Evolutionary conservation across 179 eudicot species (phyloP).

Genomic region (Beta corolliflora): DNA sequence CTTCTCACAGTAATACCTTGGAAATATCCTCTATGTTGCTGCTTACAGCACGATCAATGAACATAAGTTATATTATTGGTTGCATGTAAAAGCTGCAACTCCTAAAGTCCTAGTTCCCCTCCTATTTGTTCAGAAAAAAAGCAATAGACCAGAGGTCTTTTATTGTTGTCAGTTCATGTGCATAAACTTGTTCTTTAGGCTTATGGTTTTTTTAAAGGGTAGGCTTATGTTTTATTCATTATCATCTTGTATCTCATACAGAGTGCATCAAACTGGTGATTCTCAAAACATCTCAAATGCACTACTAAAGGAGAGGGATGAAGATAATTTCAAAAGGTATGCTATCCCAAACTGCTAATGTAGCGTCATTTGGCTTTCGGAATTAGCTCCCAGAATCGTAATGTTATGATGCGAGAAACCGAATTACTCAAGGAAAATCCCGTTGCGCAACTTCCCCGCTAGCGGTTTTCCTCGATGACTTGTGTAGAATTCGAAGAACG

Average conservation of each 20-base stretch:
- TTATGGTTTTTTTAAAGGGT: too few species aligned
- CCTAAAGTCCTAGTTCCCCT: background rate
- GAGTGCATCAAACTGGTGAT: conserved; percentile 37
- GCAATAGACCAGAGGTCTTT: background rate
- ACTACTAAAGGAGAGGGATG: conserved; percentile 60
- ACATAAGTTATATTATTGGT: background rate
- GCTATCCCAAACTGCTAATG: conserved; percentile 7
- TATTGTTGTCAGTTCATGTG: background rate
- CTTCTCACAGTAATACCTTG: background rate
- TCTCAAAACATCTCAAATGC: conserved; percentile 42
- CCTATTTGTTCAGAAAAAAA: background rate
- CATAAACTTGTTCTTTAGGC: background rate
- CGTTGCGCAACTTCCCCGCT: conserved; percentile 77
- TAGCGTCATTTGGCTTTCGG: background rate
- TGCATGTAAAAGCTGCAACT: background rate
- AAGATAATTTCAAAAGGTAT: conserved; percentile 66
- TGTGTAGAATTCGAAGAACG: background rate
- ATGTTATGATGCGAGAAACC: conserved; percentile 56
- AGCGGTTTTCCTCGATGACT: conserved; percentile 72
- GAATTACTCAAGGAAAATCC: conserved; percentile 83
- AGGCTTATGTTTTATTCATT: background rate
- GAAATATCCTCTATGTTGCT: background rate
- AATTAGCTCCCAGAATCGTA: background rate
- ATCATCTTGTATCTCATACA: conserved; percentile 25
- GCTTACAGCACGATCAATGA: conserved; percentile 1